Evolutionary conservation across 2,329 filamentous ascomycete genomes (phyloP), one percentile per base, ranked within the genome.

Genomic region (Rasamsonia emersonii): DNA sequence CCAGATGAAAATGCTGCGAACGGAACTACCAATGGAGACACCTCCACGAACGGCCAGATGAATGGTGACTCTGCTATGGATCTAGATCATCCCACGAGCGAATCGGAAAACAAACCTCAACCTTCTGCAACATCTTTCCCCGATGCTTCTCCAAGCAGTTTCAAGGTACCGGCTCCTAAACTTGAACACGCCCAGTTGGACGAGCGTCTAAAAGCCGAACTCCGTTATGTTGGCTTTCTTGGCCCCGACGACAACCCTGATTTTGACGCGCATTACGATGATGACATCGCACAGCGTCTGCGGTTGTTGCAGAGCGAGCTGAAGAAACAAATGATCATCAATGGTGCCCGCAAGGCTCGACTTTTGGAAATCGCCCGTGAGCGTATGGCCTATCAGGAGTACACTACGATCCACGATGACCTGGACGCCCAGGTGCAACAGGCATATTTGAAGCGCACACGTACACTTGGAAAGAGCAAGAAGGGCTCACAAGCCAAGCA

Each of bases 301-400:
- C 86, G 91, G 8, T 76, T 86, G 15, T 70, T 98, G 2, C 91
- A 98, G 53, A 70, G 74, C 32, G 79, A 85, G 31, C 72, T 98
- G 2, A 82, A 85, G 44, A 78, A 86, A 37, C 81, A 91, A 53
- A 82, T 83, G 56, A 76, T 93, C 35, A 67, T 83, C 58, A 98
- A 98, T 56, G 89, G 88, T 23, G 86, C 89, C 4, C 82, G 86
- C 41, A 96, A 96, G 61, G 72, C 85, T 5, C 77, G 88, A 2
- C 69, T 98, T 8, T 77, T 85, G 1, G 88, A 95, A 21, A 71
- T 95, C 17, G 85, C 91, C 5, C 82, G 86, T 47, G 88, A 94
- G 55, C 79, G 86, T 43, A 89, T 98, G 76, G 91, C 91, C 0
- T 80, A 91, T 62, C 91, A 98, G 54, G 91, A 98, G 56, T 98